Percentiles rank a stretch among this genome's conserved stretches.
Evolutionary conservation across 2,329 filamentous ascomycete species (phyloP).

Genomic region (Monilinia aucupariae): DNA sequence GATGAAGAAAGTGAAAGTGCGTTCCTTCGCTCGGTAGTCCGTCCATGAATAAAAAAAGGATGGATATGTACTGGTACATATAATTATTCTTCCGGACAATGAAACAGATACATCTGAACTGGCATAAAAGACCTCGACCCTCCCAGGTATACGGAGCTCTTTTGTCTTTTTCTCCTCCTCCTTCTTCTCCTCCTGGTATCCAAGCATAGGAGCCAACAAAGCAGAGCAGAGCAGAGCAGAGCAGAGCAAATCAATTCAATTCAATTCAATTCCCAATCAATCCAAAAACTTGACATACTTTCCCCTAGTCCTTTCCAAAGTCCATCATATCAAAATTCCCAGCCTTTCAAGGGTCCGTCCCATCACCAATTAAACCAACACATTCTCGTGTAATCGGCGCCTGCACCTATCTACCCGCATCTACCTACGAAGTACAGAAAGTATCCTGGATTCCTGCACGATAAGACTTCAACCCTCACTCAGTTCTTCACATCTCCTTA

Average conservation of each 20-base stretch:
- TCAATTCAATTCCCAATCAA: no score
- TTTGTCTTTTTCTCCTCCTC: no score
- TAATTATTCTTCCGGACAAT: not conserved
- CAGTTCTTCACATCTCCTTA: slow-evolving; percentile 15
- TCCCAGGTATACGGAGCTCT: no score
- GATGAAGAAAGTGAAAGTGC: no score
- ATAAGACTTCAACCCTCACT: slow-evolving; percentile 17
- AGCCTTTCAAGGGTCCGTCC: not conserved
- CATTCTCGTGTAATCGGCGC: slow-evolving; percentile 14
- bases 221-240: not conserved
- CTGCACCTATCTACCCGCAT: slow-evolving; percentile 8
- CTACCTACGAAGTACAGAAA: no score
- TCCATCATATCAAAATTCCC: not conserved
- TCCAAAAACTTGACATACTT: no score
- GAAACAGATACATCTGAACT: slow-evolving; percentile 7
- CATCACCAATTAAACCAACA: not conserved
- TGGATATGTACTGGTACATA: not conserved
- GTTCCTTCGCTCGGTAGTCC: no score
- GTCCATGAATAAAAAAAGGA: not conserved
- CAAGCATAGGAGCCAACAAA: not conserved
- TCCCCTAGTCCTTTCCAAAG: not conserved
- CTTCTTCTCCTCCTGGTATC: no score
- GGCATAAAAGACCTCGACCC: slow-evolving; percentile 3
- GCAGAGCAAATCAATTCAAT: no score
- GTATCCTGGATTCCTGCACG: slow-evolving; percentile 3